Percentiles rank a stretch among this genome's conserved stretches.
phyloP scores from a whole-genome alignment of 2,329 filamentous ascomycete genomes.

The Drechslerella coelobrocha region DNA sequence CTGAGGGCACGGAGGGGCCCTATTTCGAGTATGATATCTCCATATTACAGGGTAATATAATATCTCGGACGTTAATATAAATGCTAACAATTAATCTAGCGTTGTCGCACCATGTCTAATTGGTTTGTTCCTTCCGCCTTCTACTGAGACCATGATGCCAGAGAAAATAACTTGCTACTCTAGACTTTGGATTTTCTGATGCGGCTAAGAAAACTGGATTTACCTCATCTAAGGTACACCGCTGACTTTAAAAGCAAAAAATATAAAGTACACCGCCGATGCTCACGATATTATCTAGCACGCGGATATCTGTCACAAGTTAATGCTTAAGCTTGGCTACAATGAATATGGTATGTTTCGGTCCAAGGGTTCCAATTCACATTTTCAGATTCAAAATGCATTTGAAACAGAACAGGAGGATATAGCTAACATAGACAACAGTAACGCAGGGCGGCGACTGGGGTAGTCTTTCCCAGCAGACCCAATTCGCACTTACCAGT shows the following conservation, averaged over 20 bases:
- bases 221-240: constrained; percentile 20
- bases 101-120: constrained; percentile 60
- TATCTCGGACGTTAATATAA: not conserved
- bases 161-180: not conserved
- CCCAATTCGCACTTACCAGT: no score
- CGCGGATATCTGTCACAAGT: constrained; percentile 56
- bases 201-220: constrained; percentile 56
- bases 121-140: constrained; percentile 6
- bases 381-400: constrained; percentile 50
- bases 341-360: constrained; percentile 53
- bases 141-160: not conserved
- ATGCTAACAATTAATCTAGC: constrained; percentile 4
- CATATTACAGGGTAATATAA: not conserved
- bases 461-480: constrained; percentile 44
- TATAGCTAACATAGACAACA: constrained; percentile 10
- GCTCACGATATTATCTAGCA: constrained; percentile 51
- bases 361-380: constrained; percentile 33
- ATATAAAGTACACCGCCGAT: not conserved
- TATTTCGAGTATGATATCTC: constrained; percentile 37
- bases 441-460: constrained; percentile 57
- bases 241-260: not conserved
- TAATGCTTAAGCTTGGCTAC: constrained; percentile 61
- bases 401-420: not conserved
- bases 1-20: constrained; percentile 14
- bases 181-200: constrained; percentile 60